These are phyloP conservation scores for Colletotrichum cordylinicola DNA, from an alignment of 2,329 filamentous ascomycete species.

Conservation along the genomic window DNA sequence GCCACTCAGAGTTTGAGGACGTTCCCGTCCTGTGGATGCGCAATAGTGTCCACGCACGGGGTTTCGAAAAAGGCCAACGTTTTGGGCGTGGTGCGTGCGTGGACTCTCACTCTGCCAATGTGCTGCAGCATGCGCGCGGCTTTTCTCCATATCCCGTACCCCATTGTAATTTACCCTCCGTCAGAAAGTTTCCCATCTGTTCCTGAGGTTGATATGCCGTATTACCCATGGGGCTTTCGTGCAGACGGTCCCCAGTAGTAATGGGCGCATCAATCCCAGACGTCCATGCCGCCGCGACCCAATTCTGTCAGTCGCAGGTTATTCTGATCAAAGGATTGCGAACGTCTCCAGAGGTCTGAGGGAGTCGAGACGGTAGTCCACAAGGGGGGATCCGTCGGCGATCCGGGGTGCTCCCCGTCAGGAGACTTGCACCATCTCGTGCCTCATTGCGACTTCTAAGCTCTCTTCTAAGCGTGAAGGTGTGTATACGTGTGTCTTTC, in stretches of 20 bases:
- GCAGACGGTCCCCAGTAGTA: not conserved
- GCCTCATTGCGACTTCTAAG: not conserved
- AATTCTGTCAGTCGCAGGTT: not conserved
- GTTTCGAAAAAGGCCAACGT: not conserved
- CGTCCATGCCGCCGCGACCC: not conserved
- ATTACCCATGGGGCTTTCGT: not conserved
- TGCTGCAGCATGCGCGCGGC: not conserved
- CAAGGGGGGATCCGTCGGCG: not conserved
- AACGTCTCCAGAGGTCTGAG: not conserved
- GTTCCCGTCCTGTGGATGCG: not conserved
- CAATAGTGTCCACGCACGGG: not conserved
- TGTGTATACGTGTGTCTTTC: not conserved
- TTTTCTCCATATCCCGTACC: not conserved
- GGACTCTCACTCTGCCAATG: not conserved
- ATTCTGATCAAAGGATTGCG: not conserved
- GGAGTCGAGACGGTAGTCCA: not conserved
- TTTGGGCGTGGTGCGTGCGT: not conserved
- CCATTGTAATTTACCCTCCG: not conserved
- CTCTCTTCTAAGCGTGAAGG: not conserved
- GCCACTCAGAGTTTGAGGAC: not conserved
- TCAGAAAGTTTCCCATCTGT: not conserved
- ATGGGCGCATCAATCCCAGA: not conserved
- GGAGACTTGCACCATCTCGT: not conserved
- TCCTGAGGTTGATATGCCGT: not conserved
- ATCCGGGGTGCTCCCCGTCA: conserved; percentile 1